Conservation (phyloP, 192 early-diverging fungal genomes). For the Paraglomus occultum region DNA sequence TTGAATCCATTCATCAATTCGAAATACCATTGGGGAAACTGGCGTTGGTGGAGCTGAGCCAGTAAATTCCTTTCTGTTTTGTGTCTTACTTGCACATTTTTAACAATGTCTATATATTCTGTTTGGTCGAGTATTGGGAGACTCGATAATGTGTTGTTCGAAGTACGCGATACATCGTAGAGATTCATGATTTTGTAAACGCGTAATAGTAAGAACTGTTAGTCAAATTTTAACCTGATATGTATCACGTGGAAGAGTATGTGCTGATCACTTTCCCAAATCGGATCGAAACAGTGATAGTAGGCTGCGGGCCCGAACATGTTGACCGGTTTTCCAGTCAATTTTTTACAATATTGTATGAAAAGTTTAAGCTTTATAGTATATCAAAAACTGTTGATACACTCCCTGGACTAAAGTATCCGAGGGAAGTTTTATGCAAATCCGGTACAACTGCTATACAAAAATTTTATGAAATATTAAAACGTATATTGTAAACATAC, state of each 20-base stretch:
- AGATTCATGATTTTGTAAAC: neutral
- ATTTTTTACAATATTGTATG: too few relatives aligned
- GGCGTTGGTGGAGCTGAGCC: slow-evolving; percentile 49
- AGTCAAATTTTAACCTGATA: neutral
- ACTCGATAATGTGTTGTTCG: slow-evolving; percentile 83
- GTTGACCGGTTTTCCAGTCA: too few relatives aligned
- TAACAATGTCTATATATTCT: slow-evolving; percentile 59
- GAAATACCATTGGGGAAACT: slow-evolving; percentile 88
- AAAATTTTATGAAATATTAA: too few relatives aligned
- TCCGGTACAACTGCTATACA: too few relatives aligned
- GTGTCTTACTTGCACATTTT: slow-evolving; percentile 59
- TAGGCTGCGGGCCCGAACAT: too few relatives aligned
- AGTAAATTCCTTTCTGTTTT: slow-evolving; percentile 55
- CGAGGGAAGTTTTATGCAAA: too few relatives aligned
- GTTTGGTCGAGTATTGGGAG: slow-evolving; percentile 72
- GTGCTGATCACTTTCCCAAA: neutral
- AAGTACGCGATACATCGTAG: slow-evolving; percentile 54
- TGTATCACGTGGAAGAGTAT: neutral
- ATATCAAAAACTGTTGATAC: too few relatives aligned
- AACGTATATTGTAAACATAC: too few relatives aligned
- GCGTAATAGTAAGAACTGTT: neutral
- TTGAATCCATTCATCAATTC: slow-evolving; percentile 83
- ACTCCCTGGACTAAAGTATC: too few relatives aligned
- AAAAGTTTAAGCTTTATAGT: too few relatives aligned
- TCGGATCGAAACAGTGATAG: too few relatives aligned